Base-by-base conservation (phyloP, 2,329 filamentous ascomycete species). In the Chaetomium sp. region DNA sequence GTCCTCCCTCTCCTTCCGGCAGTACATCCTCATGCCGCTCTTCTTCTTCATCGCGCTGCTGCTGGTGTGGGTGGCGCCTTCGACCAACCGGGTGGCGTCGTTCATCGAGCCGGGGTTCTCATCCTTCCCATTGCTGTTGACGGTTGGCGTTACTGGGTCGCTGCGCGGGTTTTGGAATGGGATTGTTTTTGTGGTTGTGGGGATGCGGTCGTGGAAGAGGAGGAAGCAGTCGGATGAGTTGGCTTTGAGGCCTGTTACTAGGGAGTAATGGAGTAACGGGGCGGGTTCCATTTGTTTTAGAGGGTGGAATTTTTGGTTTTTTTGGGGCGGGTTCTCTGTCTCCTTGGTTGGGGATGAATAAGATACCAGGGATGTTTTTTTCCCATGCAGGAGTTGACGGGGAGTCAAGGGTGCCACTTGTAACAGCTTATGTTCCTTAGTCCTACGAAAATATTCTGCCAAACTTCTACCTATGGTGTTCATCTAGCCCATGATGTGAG, bases 81-180 rank as follows among this genome's bases (percentile, higher is more conserved):
- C 69, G 1, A 71, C 69, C 2, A 71, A 72, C 50, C 69, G 70
- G 1, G 64, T 72, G 9, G 64, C 66, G 0, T 62, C 68, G 1
- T 69, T 72, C 35, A 56, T 67, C 14, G 41, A 66, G 40, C 69
- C 66, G 0, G 44, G 49, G 2, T 65, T 65, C 12, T 57, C 59
- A 10, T 69, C 67, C 1, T 70, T 65, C 35, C 60, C 66, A 5
- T 62, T 72, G 6, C 56, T 70, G 34, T 33, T 71, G 1, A 63
- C 64, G 19, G 70, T 71, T 12, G 69, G 68, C 27, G 59, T 64
- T 1, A 66, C 69, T 8, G 70, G 70, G 1, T 71, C 69, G 0
- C 58, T 73, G 36, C 62, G 70, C 1, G 70, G 69, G 7, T 71
- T 72, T 52, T 72, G 69, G 70, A 71, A 72, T 53, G 68, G 69